phyloP scores from a whole-genome alignment of 2,329 filamentous ascomycete genomes.

The Anisogramma anomala region DNA sequence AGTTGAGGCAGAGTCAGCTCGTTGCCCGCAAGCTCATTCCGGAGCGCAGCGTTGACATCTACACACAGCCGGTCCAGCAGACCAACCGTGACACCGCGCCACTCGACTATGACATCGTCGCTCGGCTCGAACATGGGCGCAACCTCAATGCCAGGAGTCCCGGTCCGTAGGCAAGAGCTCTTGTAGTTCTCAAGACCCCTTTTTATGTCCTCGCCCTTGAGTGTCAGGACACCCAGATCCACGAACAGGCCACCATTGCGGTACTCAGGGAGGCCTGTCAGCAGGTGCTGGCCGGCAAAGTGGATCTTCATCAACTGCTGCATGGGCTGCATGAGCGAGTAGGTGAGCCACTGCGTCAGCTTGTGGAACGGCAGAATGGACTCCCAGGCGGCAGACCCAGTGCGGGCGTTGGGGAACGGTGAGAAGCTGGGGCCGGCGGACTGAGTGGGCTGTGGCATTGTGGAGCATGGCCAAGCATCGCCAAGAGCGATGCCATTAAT shows the following conservation, averaged over 20 bases:
- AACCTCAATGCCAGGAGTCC: conserved; percentile 47
- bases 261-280: conserved; percentile 61
- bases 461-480: conserved; percentile 84
- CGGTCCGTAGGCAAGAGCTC: conserved; percentile 59
- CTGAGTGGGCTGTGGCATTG: conserved; percentile 55
- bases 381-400: conserved; percentile 52
- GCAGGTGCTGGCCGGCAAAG: conserved; percentile 41
- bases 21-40: conserved; percentile 50
- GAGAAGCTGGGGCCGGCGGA: conserved; percentile 39
- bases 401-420: conserved; percentile 31
- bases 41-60: conserved; percentile 52
- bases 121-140: conserved; percentile 47
- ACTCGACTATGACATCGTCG: conserved; percentile 53
- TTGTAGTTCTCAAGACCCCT: conserved; percentile 36
- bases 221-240: conserved; percentile 40
- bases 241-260: conserved; percentile 61
- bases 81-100: conserved; percentile 52
- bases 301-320: conserved; percentile 38
- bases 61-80: conserved; percentile 43
- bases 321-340: conserved; percentile 59
- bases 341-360: conserved; percentile 62
- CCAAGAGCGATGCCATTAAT: conserved; percentile 81
- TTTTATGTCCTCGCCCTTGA: conserved; percentile 35
- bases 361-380: conserved; percentile 55
- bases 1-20: conserved; percentile 77